phyloP scores from a whole-genome alignment of 73 alveolate genomes.

The Vitrella brassicaformis region DNA sequence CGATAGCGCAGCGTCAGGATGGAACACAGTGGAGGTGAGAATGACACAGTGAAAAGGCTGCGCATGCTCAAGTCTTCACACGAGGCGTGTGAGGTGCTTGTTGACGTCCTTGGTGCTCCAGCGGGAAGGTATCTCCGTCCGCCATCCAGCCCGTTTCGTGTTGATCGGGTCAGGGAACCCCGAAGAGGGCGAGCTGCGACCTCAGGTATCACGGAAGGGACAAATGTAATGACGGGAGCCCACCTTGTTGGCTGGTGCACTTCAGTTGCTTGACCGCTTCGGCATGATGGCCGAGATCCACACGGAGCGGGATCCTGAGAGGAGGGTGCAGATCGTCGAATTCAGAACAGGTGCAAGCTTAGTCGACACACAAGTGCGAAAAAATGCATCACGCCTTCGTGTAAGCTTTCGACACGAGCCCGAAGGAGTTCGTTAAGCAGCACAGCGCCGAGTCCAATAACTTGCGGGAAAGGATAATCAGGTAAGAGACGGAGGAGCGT shows the following conservation, averaged over 20 bases:
- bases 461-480: neutral
- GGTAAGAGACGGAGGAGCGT: too few species aligned
- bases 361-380: too few species aligned
- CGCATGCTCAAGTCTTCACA: too few species aligned
- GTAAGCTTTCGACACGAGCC: neutral
- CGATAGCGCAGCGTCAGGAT: slow-evolving; percentile 29
- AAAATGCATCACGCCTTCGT: too few species aligned
- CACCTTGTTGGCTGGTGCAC: neutral
- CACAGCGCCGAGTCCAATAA: neutral
- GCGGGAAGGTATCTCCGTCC: slow-evolving; percentile 24
- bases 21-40: slow-evolving; percentile 34
- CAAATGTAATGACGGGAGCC: neutral
- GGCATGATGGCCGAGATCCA: slow-evolving; percentile 34
- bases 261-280: slow-evolving; percentile 29
- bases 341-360: too few species aligned
- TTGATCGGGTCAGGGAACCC: slow-evolving; percentile 38
- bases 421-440: neutral
- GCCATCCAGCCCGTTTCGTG: slow-evolving; percentile 40
- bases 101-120: neutral
- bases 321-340: slow-evolving; percentile 26
- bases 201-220: slow-evolving; percentile 16
- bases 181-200: slow-evolving; percentile 31
- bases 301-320: slow-evolving; percentile 35
- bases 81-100: too few species aligned
- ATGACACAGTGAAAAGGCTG: too few species aligned